phyloP scores from a whole-genome alignment of 2,329 filamentous ascomycete genomes.

The Chaetomium sp. region DNA sequence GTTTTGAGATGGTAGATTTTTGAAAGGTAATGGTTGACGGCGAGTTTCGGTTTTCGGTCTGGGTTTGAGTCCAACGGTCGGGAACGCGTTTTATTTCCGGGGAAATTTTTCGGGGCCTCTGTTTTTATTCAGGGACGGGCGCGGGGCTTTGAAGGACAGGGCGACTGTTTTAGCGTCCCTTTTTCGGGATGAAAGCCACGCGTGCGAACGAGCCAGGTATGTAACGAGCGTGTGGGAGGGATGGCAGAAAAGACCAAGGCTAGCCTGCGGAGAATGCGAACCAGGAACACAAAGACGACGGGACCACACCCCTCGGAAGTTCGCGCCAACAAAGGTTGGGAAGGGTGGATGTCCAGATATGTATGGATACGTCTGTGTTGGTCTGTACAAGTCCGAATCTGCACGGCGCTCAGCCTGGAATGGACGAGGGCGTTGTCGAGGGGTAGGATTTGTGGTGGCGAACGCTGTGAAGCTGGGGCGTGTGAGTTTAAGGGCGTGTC shows the following conservation, averaged over 20 bases:
- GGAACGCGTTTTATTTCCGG: neutral
- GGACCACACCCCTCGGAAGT: neutral
- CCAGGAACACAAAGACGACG: neutral
- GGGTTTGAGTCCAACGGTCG: neutral
- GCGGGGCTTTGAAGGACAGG: too few relatives aligned
- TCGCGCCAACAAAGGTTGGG: neutral
- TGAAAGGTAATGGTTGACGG: too few relatives aligned
- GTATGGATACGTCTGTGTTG: too few relatives aligned
- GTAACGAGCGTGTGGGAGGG: conserved; percentile 2
- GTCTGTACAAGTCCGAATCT: too few relatives aligned
- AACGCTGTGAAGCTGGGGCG: neutral
- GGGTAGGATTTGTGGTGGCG: neutral
- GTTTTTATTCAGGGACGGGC: too few relatives aligned
- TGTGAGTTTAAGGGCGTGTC: neutral
- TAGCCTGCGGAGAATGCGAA: neutral
- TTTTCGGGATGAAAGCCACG: neutral
- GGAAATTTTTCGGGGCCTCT: too few relatives aligned
- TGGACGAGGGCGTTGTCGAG: neutral
- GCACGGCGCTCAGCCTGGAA: conserved; percentile 4
- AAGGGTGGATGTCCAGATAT: too few relatives aligned
- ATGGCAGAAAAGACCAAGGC: neutral
- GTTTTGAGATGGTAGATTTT: too few relatives aligned
- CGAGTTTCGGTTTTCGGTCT: neutral
- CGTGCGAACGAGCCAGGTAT: neutral
- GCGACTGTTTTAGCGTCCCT: neutral